phyloP scores from a whole-genome alignment of 176 grass and related monocot species.

The Lolium perenne region DNA sequence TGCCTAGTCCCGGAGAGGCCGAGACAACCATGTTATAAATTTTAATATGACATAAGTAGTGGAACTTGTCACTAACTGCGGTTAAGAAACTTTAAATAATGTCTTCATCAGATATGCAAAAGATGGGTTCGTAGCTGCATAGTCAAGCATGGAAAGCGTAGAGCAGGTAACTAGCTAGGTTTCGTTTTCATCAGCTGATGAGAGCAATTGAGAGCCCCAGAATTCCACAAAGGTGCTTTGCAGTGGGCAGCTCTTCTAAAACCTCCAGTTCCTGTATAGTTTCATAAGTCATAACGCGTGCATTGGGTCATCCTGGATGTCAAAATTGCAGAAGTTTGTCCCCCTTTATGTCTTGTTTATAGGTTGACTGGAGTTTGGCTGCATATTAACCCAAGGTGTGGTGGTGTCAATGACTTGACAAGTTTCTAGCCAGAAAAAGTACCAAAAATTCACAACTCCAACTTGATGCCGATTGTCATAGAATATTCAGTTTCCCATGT shows the following conservation, averaged over 20 bases:
- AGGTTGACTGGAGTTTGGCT: not conserved
- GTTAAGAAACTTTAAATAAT: not conserved
- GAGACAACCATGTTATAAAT: not conserved
- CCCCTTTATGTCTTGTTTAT: not conserved
- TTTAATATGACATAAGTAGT: not conserved
- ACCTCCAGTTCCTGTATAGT: not conserved
- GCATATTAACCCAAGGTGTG: not conserved
- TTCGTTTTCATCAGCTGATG: conserved; percentile 3
- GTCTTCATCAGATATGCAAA: not conserved
- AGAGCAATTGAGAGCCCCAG: not conserved
- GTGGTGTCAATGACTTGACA: not conserved
- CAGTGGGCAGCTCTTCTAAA: conserved; percentile 1
- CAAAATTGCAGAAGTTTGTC: not conserved
- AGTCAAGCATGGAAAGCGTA: not conserved
- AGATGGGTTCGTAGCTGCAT: not conserved
- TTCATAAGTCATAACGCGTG: not conserved
- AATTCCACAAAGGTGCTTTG: not conserved
- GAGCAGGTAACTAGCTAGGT: not conserved
- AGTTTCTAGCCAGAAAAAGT: not conserved
- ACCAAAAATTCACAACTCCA: not conserved
- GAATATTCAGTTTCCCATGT: not conserved
- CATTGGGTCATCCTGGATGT: not conserved
- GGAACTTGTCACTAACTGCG: not conserved
- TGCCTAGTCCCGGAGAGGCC: not conserved
- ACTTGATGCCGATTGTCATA: not conserved